Conservation (phyloP, 108 stramenopile species). For the Fragilariopsis cylindrus region DNA sequence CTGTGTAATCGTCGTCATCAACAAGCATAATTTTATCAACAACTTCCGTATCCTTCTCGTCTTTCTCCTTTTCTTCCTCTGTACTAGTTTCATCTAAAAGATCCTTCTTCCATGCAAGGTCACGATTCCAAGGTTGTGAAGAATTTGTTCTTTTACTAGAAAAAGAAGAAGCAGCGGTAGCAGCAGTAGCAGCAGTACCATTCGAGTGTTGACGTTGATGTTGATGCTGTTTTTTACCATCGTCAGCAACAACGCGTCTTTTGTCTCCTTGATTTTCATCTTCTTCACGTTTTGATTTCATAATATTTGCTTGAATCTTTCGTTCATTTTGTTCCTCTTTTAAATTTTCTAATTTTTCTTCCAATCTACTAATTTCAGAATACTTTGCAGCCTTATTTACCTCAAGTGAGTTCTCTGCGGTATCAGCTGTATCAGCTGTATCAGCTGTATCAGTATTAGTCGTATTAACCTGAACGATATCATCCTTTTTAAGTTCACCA, state of each 20-base stretch:
- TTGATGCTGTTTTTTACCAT: background rate
- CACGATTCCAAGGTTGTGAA: background rate
- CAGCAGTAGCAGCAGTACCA: too few relatives aligned
- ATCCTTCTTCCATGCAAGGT: background rate
- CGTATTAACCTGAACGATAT: background rate
- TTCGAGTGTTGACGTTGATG: background rate
- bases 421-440: background rate
- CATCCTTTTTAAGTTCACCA: background rate
- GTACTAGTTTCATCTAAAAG: background rate
- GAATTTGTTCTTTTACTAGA: background rate
- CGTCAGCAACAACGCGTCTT: constrained; percentile 52
- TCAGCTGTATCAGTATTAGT: background rate
- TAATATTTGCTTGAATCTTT: background rate
- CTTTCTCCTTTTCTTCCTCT: background rate
- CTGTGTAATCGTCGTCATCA: too few relatives aligned
- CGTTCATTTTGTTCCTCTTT: constrained; percentile 16
- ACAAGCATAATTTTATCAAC: background rate
- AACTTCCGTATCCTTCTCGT: background rate
- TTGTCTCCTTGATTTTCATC: background rate
- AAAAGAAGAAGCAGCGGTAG: background rate
- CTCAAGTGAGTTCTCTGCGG: background rate
- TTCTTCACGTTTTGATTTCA: background rate
- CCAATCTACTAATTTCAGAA: constrained; percentile 24
- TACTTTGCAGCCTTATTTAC: constrained; percentile 25
- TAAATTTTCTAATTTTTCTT: constrained; percentile 15